These are phyloP conservation scores for Camelina hispida DNA, from an alignment of 345 rosid genomes.

Conservation along the genomic window DNA sequence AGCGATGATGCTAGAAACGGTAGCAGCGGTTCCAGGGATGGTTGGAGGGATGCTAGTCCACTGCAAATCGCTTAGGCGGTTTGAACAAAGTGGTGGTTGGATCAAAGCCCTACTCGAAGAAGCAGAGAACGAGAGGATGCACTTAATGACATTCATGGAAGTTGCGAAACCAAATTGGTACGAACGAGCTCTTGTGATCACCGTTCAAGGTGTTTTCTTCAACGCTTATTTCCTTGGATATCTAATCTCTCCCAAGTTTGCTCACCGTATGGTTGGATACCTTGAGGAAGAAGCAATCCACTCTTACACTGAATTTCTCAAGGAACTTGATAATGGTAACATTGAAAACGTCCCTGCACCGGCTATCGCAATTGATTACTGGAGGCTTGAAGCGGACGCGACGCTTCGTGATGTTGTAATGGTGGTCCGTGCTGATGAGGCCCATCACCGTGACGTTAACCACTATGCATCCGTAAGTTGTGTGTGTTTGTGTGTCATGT, in stretches of 20 bases:
- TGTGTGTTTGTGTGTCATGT: background rate
- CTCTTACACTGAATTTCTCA: constrained; percentile 78
- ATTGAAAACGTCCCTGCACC: constrained; percentile 77
- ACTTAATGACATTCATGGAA: constrained; percentile 91
- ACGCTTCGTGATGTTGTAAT: constrained; percentile 73
- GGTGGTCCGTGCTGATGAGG: constrained; percentile 81
- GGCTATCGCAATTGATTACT: constrained; percentile 75
- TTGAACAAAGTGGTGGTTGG: constrained; percentile 88
- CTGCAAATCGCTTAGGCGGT: constrained; percentile 66
- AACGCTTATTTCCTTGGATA: constrained; percentile 77
- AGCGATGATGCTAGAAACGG: constrained; percentile 89
- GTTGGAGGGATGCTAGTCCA: constrained; percentile 78
- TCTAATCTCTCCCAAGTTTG: constrained; percentile 72
- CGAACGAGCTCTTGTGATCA: constrained; percentile 66
- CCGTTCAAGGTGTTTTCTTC: constrained; percentile 78
- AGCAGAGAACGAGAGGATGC: constrained; percentile 91
- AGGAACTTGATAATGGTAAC: constrained; percentile 72
- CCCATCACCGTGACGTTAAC: constrained; percentile 83
- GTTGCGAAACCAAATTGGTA: constrained; percentile 71
- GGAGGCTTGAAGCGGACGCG: constrained; percentile 62
- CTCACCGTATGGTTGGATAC: constrained; percentile 81
- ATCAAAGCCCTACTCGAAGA: constrained; percentile 76
- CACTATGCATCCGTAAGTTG: constrained; percentile 73
- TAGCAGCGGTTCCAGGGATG: constrained; percentile 87
- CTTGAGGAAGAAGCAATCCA: constrained; percentile 89